Evolutionary conservation across 2,329 filamentous ascomycete species (phyloP), one percentile per base, ranked within the genome.

Genomic region (Trichoderma sp.): DNA sequence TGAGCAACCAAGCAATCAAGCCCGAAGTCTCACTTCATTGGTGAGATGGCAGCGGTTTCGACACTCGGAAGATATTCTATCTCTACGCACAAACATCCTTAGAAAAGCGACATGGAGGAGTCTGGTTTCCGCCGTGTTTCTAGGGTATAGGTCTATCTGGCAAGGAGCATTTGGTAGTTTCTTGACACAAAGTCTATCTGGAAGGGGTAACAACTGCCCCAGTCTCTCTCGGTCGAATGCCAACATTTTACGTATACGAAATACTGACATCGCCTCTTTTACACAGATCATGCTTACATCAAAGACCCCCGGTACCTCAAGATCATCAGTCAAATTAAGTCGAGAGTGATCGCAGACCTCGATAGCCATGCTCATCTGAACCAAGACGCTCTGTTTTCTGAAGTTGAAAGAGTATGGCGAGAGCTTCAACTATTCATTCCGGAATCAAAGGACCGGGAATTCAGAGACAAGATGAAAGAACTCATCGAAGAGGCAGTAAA

Each of bases 241-340:
- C 28, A 28, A 28, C 5, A 7, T 28, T 28, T 5, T 7, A 1
- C 4, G 28, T 28, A 28, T 28, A 28, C 28, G 28, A 28, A 10
- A 12, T 12, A 24, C 15, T 63, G 17, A 50, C 4, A 19, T 24
- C 1, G 2, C 48, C 15, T 5, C 34, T 55, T 26, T 6, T 17
- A 1, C 10, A 17, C 12, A 66, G 58, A 48, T 12, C 3, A 3
- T 12, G n/a, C 19, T 9, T 4, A 3, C 7, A 3, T 2, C 12
- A 3, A 41, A 7, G n/a, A 58, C 4, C 3, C 17, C 14, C 6
- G 47, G 1, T 63, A 47, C 10, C 44, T 63, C 17, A n/a, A 44
- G 1, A 17, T 63, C 15, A 19, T 57, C 14, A 66, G 64, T 10
- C 58, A 39, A 5, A 52, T 47, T 14, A 66, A 66, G 24, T 47